Percentiles rank a stretch among this genome's conserved stretches.
Conservation (phyloP, 352 stramenopile genomes). For the Blastocystis sp. region DNA sequence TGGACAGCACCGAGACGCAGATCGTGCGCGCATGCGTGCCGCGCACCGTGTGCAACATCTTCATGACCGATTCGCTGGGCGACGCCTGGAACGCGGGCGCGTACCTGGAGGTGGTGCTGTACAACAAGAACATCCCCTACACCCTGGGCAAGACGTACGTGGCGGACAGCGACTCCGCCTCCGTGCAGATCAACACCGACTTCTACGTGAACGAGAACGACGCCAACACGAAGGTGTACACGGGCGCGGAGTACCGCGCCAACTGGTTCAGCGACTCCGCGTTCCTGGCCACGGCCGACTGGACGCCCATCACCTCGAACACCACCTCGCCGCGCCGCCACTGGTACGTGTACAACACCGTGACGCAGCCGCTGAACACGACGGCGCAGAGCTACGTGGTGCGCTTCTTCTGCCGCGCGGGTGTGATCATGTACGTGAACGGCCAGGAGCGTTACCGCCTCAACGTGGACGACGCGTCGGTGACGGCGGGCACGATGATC, state of each 20-base stretch:
- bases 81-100: conserved; percentile 43
- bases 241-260: conserved; percentile 11
- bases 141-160: conserved; percentile 24
- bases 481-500: conserved; percentile 24
- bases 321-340: conserved; percentile 10
- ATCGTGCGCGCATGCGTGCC: conserved; percentile 10
- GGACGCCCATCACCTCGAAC: background rate
- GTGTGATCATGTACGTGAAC: conserved; percentile 56
- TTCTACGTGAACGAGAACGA: conserved; percentile 31
- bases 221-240: conserved; percentile 48
- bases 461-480: conserved; percentile 11
- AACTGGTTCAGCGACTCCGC: conserved; percentile 24
- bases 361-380: background rate
- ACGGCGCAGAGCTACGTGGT: conserved; percentile 11
- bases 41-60: conserved; percentile 1
- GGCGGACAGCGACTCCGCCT: conserved; percentile 34
- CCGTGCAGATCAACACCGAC: conserved; percentile 35
- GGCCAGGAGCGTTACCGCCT: conserved; percentile 40
- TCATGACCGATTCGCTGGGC: conserved; percentile 41
- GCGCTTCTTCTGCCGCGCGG: conserved; percentile 56
- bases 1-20: conserved; percentile 37
- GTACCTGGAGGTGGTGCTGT: conserved; percentile 40
- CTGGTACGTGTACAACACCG: conserved; percentile 52
- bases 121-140: conserved; percentile 29
- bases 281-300: conserved; percentile 5